A percentile compares a stretch with the other conserved stretches of the same genome.
Conservation (phyloP, 108 stramenopile genomes). For the Cylindrotheca closterium region DNA sequence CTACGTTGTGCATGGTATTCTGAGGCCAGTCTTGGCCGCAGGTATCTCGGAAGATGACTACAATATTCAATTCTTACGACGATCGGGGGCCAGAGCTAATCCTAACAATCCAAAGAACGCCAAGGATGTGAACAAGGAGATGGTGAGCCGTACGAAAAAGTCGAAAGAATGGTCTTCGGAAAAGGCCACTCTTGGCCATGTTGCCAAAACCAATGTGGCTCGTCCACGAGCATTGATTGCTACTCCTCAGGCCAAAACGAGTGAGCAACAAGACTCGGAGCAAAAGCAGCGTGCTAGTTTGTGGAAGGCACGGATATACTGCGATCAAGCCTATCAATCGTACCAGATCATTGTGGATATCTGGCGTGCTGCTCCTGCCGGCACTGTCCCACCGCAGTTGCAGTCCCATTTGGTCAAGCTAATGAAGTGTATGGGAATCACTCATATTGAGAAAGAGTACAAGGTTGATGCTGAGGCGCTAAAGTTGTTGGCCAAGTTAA, state of each 20-base stretch:
- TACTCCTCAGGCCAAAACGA: slow-evolving; percentile 38
- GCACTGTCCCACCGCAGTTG: slow-evolving; percentile 57
- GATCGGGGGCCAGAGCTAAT: slow-evolving; percentile 25
- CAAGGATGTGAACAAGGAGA: slow-evolving; percentile 50
- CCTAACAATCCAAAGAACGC: slow-evolving; percentile 37
- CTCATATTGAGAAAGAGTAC: slow-evolving; percentile 42
- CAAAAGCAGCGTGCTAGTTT: slow-evolving; percentile 52
- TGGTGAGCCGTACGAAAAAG: slow-evolving; percentile 48
- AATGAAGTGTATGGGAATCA: slow-evolving; percentile 69
- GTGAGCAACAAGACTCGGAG: slow-evolving; percentile 28
- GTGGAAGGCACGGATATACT: slow-evolving; percentile 83
- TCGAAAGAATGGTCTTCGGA: slow-evolving; percentile 71
- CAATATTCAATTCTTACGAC: slow-evolving; percentile 41
- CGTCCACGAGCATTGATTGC: slow-evolving; percentile 79
- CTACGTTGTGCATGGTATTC: slow-evolving; percentile 74
- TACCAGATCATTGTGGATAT: slow-evolving; percentile 65
- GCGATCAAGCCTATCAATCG: slow-evolving; percentile 82
- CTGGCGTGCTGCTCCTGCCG: slow-evolving; percentile 48
- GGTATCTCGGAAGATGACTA: slow-evolving; percentile 47
- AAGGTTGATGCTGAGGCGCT: slow-evolving; percentile 33
- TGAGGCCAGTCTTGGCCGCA: slow-evolving; percentile 54
- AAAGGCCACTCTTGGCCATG: slow-evolving; percentile 63
- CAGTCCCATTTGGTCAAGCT: slow-evolving; percentile 65
- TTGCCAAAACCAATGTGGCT: slow-evolving; percentile 66
- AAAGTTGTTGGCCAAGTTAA: slow-evolving; percentile 48